phyloP scores from a whole-genome alignment of 495 filamentous ascomycete genomes.

The Podospora australis region DNA sequence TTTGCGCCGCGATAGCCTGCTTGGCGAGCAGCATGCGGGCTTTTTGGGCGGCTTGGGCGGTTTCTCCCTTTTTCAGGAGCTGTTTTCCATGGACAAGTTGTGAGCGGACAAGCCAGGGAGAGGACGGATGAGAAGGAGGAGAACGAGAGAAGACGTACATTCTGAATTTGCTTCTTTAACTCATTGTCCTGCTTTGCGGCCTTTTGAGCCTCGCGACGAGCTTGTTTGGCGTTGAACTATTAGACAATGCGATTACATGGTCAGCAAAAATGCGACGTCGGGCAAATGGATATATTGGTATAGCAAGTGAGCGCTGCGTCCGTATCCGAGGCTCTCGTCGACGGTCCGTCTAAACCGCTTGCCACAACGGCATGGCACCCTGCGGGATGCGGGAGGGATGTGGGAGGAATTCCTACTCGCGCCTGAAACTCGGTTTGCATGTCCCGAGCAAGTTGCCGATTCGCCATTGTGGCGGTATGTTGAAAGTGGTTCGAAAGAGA shows the following conservation, averaged over 20 bases:
- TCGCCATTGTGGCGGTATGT: slow-evolving; percentile 34
- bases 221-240: slow-evolving; percentile 84
- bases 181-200: slow-evolving; percentile 75
- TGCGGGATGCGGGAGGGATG: neutral
- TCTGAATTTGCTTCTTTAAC: slow-evolving; percentile 79
- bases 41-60: slow-evolving; percentile 77
- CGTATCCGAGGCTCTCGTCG: neutral
- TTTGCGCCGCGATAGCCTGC: slow-evolving; percentile 47
- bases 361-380: neutral
- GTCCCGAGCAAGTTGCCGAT: slow-evolving; percentile 45
- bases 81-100: slow-evolving; percentile 29
- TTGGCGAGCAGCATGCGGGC: slow-evolving; percentile 54
- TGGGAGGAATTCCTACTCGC: slow-evolving; percentile 29
- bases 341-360: too few relatives aligned
- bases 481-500: neutral
- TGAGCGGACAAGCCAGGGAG: neutral
- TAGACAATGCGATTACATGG: too few relatives aligned
- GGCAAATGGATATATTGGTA: neutral
- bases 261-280: too few relatives aligned
- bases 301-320: neutral
- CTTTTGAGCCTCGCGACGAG: slow-evolving; percentile 73
- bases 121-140: slow-evolving; percentile 5
- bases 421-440: slow-evolving; percentile 49
- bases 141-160: slow-evolving; percentile 37
- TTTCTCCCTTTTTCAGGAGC: slow-evolving; percentile 62